Evolutionary conservation across 768 basidiomycete genomes (phyloP).

Genomic region (Boletus vinaceobasis): DNA sequence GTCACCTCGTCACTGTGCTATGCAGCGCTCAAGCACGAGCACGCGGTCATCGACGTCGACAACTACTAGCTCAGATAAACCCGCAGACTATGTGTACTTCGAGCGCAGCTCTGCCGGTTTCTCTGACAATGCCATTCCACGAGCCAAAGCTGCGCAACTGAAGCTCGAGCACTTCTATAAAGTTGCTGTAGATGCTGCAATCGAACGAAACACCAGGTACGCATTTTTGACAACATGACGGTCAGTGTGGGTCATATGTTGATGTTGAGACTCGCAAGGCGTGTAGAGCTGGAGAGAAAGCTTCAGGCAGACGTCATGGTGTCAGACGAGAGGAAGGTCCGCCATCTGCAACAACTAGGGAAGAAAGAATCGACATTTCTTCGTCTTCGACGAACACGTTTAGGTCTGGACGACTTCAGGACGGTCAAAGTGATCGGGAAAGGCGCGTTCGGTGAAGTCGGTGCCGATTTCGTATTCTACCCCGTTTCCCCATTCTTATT

Average conservation of each 20-base stretch:
- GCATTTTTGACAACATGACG: background rate
- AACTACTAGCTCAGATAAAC: constrained; percentile 33
- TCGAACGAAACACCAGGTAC: constrained; percentile 90
- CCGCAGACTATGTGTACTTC: constrained; percentile 86
- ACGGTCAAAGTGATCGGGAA: constrained; percentile 99
- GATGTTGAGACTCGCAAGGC: constrained; percentile 43
- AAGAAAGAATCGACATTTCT: constrained; percentile 88
- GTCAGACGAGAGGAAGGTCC: constrained; percentile 81
- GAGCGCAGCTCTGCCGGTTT: constrained; percentile 74
- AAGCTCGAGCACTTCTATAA: constrained; percentile 98
- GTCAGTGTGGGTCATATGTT: background rate
- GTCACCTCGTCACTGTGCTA: constrained; percentile 3
- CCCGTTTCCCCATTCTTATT: background rate
- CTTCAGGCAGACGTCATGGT: constrained; percentile 65
- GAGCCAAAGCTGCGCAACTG: constrained; percentile 87
- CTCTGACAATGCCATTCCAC: constrained; percentile 76
- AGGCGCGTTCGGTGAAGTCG: constrained; percentile 96
- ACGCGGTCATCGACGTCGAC: constrained; percentile 26
- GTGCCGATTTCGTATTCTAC: constrained; percentile 16
- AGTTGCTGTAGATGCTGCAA: constrained; percentile 91
- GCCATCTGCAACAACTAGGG: constrained; percentile 78
- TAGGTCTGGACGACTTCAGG: constrained; percentile 88
- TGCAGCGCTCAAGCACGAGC: constrained; percentile 33
- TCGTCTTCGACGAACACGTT: constrained; percentile 80
- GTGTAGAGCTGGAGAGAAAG: constrained; percentile 81